Base-by-base conservation (phyloP, 2,329 filamentous ascomycete species). In the Aspergillus tamarii region DNA sequence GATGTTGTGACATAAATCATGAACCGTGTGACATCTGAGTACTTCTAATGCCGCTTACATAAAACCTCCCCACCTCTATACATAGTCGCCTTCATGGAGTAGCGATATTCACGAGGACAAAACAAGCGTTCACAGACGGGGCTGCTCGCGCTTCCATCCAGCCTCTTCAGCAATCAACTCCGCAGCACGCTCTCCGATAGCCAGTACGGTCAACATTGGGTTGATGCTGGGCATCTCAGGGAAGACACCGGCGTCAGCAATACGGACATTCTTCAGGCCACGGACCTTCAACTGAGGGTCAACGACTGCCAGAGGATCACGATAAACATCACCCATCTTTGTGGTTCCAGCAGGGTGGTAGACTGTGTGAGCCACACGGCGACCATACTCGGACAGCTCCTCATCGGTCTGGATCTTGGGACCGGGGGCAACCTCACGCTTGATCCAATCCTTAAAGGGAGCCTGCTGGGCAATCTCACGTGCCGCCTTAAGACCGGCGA, bases 271-370 rank as follows among this genome's bases (percentile, higher is more conserved):
- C 81, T 88, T 87, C 67, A 96, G 79, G 0, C 91, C 92, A 32
- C 88, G 84, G 34, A 96, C 83, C 80, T 87, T 90, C 66, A 96
- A 80, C 74, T 89, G 83, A 30, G 85, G 84, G 74, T 95, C 90
- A n/a, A 96, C 93, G 23, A 96, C 93, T 6, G 92, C 92, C 76
- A 89, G 80, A 57, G 86, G 80, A 75, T 96, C 91, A 59, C 82
- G 85, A 61, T 77, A 77, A 6, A 91, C 80, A 73, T 94, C 88
- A 39, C 92, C 92, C 93, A 96, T 96, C 84, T 93, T 93, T 61
- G 92, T 95, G 21, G 93, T 96, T 59, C 93, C 93, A 14, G 91
- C 90, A 0, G 93, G 93, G 79, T 96, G 93, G 80, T 96, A 96
- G 34, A 96, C 92, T 1, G 93, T 96, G 78, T 96, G 93, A 5